phyloP scores from a whole-genome alignment of 2,329 filamentous ascomycete species.

The Cladosporium sp. region DNA sequence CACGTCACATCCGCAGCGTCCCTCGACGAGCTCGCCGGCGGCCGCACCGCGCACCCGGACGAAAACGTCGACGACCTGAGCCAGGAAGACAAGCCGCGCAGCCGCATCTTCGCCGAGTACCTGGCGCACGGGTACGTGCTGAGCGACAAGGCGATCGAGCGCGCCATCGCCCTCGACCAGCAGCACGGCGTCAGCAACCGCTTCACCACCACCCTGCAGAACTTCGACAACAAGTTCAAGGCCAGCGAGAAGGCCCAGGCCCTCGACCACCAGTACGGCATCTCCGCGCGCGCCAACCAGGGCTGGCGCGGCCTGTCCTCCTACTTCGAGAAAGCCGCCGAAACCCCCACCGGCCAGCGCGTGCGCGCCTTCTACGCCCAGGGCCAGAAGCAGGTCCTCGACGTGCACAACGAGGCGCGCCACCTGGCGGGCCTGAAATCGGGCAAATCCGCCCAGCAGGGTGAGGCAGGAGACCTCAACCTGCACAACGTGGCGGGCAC shows the following conservation, averaged over 20 bases:
- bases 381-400: slow-evolving; percentile 81
- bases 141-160: slow-evolving; percentile 71
- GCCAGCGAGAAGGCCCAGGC: slow-evolving; percentile 81
- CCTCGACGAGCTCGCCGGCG: slow-evolving; percentile 59
- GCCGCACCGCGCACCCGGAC: slow-evolving; percentile 53
- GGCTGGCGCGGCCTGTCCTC: slow-evolving; percentile 67
- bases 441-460: slow-evolving; percentile 29
- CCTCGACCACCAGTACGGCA: slow-evolving; percentile 78
- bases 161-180: slow-evolving; percentile 81
- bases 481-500: slow-evolving; percentile 33
- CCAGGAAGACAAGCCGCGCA: slow-evolving; percentile 95
- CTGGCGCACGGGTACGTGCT: slow-evolving; percentile 91
- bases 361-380: slow-evolving; percentile 83
- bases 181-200: slow-evolving; percentile 79
- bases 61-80: slow-evolving; percentile 67
- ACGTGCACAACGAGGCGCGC: slow-evolving; percentile 88
- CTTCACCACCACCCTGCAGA: slow-evolving; percentile 72
- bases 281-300: slow-evolving; percentile 67
- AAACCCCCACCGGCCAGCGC: slow-evolving; percentile 83
- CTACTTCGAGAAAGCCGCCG: slow-evolving; percentile 92
- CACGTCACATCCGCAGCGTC: slow-evolving; percentile 72
- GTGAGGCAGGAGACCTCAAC: slow-evolving; percentile 47
- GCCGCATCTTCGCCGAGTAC: slow-evolving; percentile 92
- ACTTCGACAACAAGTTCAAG: slow-evolving; percentile 81
- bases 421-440: slow-evolving; percentile 86